Evolutionary conservation across 2,329 filamentous ascomycete genomes (phyloP).

Genomic region (Pseudohalonectria lignicola): DNA sequence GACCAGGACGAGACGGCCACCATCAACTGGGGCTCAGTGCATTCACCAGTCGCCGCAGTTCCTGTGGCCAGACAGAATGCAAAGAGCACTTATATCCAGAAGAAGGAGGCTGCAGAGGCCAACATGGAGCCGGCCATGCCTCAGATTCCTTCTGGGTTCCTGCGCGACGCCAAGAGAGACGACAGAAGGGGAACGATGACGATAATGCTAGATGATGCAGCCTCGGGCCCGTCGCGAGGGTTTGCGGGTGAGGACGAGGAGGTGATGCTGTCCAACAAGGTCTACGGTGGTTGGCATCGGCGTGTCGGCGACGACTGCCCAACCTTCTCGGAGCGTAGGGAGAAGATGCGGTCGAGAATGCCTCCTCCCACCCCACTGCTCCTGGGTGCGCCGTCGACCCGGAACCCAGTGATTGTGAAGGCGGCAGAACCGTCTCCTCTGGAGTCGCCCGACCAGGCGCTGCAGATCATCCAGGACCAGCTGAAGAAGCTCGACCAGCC

Average conservation of each 20-base stretch:
- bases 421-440: slow-evolving; percentile 39
- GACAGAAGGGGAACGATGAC: slow-evolving; percentile 25
- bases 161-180: slow-evolving; percentile 10
- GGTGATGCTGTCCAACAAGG: slow-evolving; percentile 6
- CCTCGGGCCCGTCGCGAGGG: too few species aligned
- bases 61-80: slow-evolving; percentile 29
- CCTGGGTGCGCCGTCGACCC: slow-evolving; percentile 28
- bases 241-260: slow-evolving; percentile 16
- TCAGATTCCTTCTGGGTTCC: background rate
- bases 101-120: slow-evolving; percentile 6
- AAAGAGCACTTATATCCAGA: slow-evolving; percentile 27
- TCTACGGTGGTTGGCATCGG: slow-evolving; percentile 33
- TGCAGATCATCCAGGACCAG: slow-evolving; percentile 39
- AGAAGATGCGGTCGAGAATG: slow-evolving; percentile 31
- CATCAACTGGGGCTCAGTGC: slow-evolving; percentile 37
- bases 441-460: slow-evolving; percentile 38
- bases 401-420: slow-evolving; percentile 30
- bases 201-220: slow-evolving; percentile 30
- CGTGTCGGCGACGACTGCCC: slow-evolving; percentile 48
- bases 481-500: slow-evolving; percentile 35
- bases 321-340: slow-evolving; percentile 44
- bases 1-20: slow-evolving; percentile 23
- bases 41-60: slow-evolving; percentile 34
- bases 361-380: slow-evolving; percentile 45
- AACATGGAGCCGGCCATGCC: background rate